A percentile compares a stretch with the other conserved stretches of the same genome.
These are phyloP conservation scores for Backusella macrospora DNA, from an alignment of 192 early-diverging fungal species.

Conservation along the genomic window DNA sequence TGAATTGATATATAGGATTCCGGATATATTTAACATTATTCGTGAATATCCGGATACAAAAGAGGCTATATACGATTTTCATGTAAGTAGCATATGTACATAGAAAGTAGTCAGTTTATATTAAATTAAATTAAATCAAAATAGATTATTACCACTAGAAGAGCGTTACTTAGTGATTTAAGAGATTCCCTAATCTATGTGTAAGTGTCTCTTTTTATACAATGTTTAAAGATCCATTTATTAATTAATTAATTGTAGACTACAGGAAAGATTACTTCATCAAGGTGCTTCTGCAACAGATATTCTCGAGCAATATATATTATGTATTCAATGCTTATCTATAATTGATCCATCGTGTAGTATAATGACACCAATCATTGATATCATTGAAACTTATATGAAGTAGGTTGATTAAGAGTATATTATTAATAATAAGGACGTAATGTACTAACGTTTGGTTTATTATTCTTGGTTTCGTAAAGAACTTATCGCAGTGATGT, in stretches of 20 bases:
- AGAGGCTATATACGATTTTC: constrained; percentile 8
- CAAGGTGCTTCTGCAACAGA: constrained; percentile 28
- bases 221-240: not conserved
- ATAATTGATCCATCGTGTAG: constrained; percentile 24
- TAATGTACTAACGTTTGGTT: no score
- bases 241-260: constrained; percentile 1
- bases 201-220: not conserved
- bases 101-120: not conserved
- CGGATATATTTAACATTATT: constrained; percentile 16
- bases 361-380: constrained; percentile 13
- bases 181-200: constrained; percentile 7
- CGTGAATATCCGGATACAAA: constrained; percentile 16
- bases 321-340: constrained; percentile 21
- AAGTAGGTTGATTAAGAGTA: not conserved
- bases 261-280: constrained; percentile 22
- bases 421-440: not conserved
- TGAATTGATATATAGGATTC: not conserved
- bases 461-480: no score
- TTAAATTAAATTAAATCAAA: not conserved
- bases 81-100: not conserved
- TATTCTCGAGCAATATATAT: constrained; percentile 22
- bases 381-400: constrained; percentile 21
- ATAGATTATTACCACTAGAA: not conserved
- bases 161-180: constrained; percentile 2
- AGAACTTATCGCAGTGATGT: constrained; percentile 26